Evolutionary conservation across 2,329 filamentous ascomycete genomes (phyloP), one percentile per base, ranked within the genome.

Genomic region (Penicillium sp.): DNA sequence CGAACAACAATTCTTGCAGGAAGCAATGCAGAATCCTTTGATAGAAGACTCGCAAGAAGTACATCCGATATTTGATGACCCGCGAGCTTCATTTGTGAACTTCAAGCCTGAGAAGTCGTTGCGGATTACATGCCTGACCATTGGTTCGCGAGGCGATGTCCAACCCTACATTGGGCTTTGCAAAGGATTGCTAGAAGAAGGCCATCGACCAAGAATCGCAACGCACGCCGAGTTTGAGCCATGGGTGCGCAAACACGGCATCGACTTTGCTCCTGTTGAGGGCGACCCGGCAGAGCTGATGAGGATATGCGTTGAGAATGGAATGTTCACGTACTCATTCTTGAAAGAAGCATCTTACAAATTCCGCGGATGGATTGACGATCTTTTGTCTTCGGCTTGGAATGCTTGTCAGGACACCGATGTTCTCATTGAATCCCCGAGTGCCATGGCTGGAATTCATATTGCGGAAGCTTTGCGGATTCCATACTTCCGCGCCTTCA

Each of bases 141-240:
- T 99, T 61, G 94, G 94, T 16, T 97, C 93, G 12, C 83, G 94
- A 58, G 94, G 94, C 23, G 94, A 99, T 69, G 93, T 99, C 3
- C 94, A 99, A 70, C 94, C 94, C 0, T 99, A 97, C 70, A 97
- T 99, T 69, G 91, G 94, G 0, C 79, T 99, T 1, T 97, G 94
- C 76, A 97, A 96, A 68, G 91, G 90, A 0, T 77, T 99, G 1
- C 73, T 95, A 43, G 89, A 87, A 0, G 92, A 99, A 64, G 94
- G 94, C 0, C 94, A 99, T 72, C 84, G 82, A 60, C 83, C 89
- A 16, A 87, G 84, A 61, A 99, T 99, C 64, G 94, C 93, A 11
- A 97, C 94, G 0, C 94, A 99, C 69, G 81, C 79, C 23, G 93
- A 97, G 71, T 99, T 99, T 66, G 86, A 89, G 64, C 82, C 79